These are phyloP conservation scores for Verticillium tricorpus DNA, from an alignment of 2,329 filamentous ascomycete species.

Conservation along the genomic window DNA sequence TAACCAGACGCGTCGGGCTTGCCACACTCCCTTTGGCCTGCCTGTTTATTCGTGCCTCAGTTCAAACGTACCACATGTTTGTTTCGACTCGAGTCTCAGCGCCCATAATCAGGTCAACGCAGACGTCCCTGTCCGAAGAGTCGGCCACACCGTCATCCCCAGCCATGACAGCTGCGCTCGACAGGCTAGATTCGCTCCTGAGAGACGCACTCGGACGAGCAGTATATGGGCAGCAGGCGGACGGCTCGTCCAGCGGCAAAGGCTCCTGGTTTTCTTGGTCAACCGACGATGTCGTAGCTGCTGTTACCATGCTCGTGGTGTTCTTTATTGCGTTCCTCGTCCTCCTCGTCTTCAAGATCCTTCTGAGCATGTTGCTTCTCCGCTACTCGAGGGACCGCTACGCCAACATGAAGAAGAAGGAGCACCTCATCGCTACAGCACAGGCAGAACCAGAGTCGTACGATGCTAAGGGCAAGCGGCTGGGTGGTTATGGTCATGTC, in stretches of 20 bases:
- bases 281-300: constrained; percentile 69
- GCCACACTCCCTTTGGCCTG: constrained; percentile 91
- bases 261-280: constrained; percentile 52
- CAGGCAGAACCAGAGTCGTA: constrained; percentile 49
- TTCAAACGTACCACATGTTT: constrained; percentile 99
- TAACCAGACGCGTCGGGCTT: constrained; percentile 84
- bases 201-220: constrained; percentile 72
- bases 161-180: constrained; percentile 70
- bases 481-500: constrained; percentile 79
- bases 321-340: constrained; percentile 83
- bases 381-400: constrained; percentile 77
- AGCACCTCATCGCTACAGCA: constrained; percentile 44
- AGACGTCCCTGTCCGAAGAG: constrained; percentile 62
- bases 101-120: constrained; percentile 60
- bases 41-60: constrained; percentile 87
- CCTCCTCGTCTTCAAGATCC: constrained; percentile 76
- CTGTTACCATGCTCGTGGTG: constrained; percentile 77
- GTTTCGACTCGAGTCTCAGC: constrained; percentile 79
- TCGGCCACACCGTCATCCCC: constrained; percentile 62
- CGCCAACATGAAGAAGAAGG: constrained; percentile 69
- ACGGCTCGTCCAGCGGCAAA: constrained; percentile 25
- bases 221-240: constrained; percentile 57
- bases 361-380: constrained; percentile 84
- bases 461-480: constrained; percentile 67
- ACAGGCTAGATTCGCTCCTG: constrained; percentile 73